Evolutionary conservation across 345 rosid genomes (phyloP), one percentile per base, ranked within the genome.

Genomic region (Linum tenue): DNA sequence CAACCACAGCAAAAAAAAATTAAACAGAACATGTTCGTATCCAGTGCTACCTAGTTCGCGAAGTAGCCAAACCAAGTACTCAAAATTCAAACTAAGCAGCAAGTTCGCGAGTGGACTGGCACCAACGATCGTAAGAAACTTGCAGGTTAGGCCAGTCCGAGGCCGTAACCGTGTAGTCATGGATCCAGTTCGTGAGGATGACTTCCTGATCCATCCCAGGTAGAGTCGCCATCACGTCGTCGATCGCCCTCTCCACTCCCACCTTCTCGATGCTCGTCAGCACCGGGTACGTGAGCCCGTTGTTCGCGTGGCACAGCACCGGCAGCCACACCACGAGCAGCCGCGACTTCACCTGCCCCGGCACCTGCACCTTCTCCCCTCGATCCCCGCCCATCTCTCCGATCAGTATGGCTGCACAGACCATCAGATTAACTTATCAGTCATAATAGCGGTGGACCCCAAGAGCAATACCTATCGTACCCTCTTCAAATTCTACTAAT

Each of bases 111-210:
- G 86, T 81, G n/a, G 67, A 73, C 39, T 72, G 80, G 74, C 90
- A 90, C 95, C 95, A 90, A 12, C 87, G 88, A 51, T 90, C 85
- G 38, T 84, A 84, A 35, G 85, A 64, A 8, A 35, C 63, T 42
- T 80, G 82, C 39, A 87, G 92, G 74, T 90, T 80, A 0, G 95
- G 95, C 92, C 97, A 90, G 53, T 87, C 89, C 4, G 95, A 84
- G 64, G 84, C 63, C 1, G 84, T 76, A 10, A 79, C 60, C 1
- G 85, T 72, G 63, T 75, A 87, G 66, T 87, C 90, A 68, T 85
- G 90, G 7, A 90, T 77, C 90, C 95, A 87, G 42, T 78, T 84
- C 14, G 82, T 78, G 70, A 90, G 87, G 17, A 90, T 57, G 11
- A 86, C 65, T 71, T 90, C 92, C 72, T 85, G 97, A 59, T 87